phyloP scores from a whole-genome alignment of 2,329 filamentous ascomycete genomes.

The Juglanconis sp. region DNA sequence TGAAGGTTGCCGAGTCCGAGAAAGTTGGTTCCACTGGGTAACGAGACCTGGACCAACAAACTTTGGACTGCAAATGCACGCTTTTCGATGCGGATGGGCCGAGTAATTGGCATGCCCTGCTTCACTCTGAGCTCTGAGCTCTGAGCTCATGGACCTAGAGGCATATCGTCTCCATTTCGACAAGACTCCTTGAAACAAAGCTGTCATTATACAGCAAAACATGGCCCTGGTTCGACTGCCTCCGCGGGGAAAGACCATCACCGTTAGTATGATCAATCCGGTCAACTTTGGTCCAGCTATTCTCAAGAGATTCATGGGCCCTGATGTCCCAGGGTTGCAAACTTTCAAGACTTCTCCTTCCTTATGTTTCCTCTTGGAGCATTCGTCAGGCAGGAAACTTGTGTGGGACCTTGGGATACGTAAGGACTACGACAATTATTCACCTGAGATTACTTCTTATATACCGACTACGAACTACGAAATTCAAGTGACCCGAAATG shows the following conservation, averaged over 20 bases:
- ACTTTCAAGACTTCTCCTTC: slow-evolving; percentile 27
- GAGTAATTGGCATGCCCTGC: too few species aligned
- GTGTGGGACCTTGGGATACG: slow-evolving; percentile 30
- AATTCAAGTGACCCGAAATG: slow-evolving; percentile 25
- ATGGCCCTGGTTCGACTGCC: slow-evolving; percentile 13
- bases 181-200: too few species aligned
- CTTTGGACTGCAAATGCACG: not conserved
- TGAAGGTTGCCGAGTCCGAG: too few species aligned
- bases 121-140: too few species aligned
- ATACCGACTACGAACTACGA: slow-evolving; percentile 26
- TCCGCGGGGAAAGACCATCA: slow-evolving; percentile 19
- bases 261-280: slow-evolving; percentile 34
- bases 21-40: not conserved
- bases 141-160: too few species aligned
- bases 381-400: slow-evolving; percentile 26
- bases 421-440: slow-evolving; percentile 28
- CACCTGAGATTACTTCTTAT: slow-evolving; percentile 24
- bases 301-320: slow-evolving; percentile 36
- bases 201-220: not conserved
- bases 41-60: not conserved
- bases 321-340: slow-evolving; percentile 32
- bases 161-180: too few species aligned
- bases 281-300: slow-evolving; percentile 38
- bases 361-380: slow-evolving; percentile 21
- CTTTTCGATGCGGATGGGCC: not conserved